phyloP scores from a whole-genome alignment of 805 yeast genomes.

The Saturnispora sanitii region DNA sequence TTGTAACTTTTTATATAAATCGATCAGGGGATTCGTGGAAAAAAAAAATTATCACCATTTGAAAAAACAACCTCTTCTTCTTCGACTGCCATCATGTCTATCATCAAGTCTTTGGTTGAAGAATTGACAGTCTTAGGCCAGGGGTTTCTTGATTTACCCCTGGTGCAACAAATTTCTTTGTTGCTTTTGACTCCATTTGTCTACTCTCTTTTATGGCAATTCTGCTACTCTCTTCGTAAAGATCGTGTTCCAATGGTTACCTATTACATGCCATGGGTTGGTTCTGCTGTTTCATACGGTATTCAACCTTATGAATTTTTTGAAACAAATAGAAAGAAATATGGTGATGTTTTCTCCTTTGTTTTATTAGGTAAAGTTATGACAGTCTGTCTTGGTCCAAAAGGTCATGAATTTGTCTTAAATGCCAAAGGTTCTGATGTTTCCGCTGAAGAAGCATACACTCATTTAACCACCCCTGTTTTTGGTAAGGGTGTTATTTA shows the following conservation, averaged over 20 bases:
- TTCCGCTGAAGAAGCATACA: conserved; percentile 92
- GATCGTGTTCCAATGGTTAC: conserved; percentile 87
- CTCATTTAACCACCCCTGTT: conserved; percentile 97
- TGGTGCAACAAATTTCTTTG: conserved; percentile 24
- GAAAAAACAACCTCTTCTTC: not conserved
- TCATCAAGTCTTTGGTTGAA: conserved; percentile 17
- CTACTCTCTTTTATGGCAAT: conserved; percentile 57
- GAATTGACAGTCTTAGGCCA: conserved; percentile 12
- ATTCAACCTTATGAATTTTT: conserved; percentile 91
- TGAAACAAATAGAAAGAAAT: conserved; percentile 60
- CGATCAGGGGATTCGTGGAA: no score
- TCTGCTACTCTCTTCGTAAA: conserved; percentile 56
- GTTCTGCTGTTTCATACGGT: conserved; percentile 83
- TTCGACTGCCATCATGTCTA: conserved; percentile 17
- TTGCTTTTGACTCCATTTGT: conserved; percentile 46
- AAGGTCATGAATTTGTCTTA: conserved; percentile 93
- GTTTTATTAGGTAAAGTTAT: conserved; percentile 79
- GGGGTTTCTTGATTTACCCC: conserved; percentile 15
- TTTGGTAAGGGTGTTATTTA: conserved; percentile 96
- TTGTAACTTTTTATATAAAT: not conserved
- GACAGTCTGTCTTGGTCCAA: conserved; percentile 96
- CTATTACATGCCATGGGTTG: conserved; percentile 93
- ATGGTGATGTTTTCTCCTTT: conserved; percentile 92
- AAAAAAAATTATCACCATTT: no score
- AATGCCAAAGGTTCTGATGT: conserved; percentile 86